Evolutionary conservation across 768 basidiomycete genomes (phyloP).

Genomic region (Mycena rosella): DNA sequence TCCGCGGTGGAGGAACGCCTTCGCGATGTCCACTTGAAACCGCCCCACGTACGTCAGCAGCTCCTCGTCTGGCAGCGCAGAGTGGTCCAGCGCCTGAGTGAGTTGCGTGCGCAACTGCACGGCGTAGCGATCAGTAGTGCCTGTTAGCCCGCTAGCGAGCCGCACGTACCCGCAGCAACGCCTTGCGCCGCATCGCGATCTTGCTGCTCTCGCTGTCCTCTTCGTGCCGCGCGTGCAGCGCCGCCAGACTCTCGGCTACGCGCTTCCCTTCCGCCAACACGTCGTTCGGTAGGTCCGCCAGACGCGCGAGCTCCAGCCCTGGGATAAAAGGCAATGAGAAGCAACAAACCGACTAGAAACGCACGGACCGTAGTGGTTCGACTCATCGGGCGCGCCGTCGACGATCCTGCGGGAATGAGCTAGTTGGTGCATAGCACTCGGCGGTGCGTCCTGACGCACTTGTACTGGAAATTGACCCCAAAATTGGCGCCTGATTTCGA

Average conservation of each 20-base stretch:
- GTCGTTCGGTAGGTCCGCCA: slow-evolving; percentile 86
- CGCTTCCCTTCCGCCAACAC: slow-evolving; percentile 73
- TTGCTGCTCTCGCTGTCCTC: slow-evolving; percentile 73
- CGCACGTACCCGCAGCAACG: slow-evolving; percentile 69
- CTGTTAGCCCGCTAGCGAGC: background rate
- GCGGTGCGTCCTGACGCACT: slow-evolving; percentile 52
- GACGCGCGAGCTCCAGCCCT: slow-evolving; percentile 91
- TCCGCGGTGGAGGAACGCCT: slow-evolving; percentile 54
- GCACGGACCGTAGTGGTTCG: slow-evolving; percentile 78
- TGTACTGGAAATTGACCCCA: slow-evolving; percentile 85
- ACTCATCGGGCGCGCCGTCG: slow-evolving; percentile 74
- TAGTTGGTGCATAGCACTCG: background rate
- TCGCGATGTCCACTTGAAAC: slow-evolving; percentile 79
- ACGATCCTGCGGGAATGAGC: slow-evolving; percentile 72
- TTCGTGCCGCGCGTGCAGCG: slow-evolving; percentile 67
- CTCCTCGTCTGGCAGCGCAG: slow-evolving; percentile 79
- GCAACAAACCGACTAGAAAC: background rate
- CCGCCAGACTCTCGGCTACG: slow-evolving; percentile 70
- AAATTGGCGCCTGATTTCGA: slow-evolving; percentile 67
- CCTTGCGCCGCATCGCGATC: slow-evolving; percentile 72
- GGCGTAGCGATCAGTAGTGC: background rate
- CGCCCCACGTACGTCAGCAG: slow-evolving; percentile 73
- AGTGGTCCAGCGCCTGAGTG: slow-evolving; percentile 77
- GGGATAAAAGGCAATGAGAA: background rate
- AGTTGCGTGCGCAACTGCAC: slow-evolving; percentile 83